Conservation (phyloP, 129 eudicot species). For the Chrysanthemum makinoi region DNA sequence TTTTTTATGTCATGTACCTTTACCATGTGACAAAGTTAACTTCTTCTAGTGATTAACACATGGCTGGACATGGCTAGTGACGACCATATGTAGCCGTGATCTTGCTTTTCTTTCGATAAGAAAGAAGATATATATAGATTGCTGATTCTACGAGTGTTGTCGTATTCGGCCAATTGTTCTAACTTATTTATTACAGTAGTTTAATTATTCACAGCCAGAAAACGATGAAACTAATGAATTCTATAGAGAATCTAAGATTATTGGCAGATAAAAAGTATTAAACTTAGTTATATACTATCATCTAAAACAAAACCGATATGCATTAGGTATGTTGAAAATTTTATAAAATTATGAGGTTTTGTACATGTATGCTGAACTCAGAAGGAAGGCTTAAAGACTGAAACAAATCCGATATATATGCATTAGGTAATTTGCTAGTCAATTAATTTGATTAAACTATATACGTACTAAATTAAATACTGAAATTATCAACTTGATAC, state of each 20-base stretch:
- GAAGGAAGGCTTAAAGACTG: neutral
- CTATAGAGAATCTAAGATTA: too few species aligned
- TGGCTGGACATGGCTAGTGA: constrained; percentile 15
- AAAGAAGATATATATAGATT: neutral
- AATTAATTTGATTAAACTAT: neutral
- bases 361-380: neutral
- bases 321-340: too few species aligned
- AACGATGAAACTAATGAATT: too few species aligned
- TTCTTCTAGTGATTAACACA: constrained; percentile 13
- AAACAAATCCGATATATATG: too few species aligned
- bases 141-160: too few species aligned
- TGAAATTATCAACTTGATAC: neutral
- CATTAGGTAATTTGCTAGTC: neutral
- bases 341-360: neutral
- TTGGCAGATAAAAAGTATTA: too few species aligned
- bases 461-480: neutral
- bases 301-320: too few species aligned
- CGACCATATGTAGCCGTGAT: neutral
- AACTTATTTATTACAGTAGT: too few species aligned
- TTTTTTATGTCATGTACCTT: too few species aligned
- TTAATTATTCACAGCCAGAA: too few species aligned
- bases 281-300: too few species aligned
- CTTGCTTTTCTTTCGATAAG: neutral
- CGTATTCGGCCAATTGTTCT: too few species aligned
- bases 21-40: constrained; percentile 5